Conservation (phyloP, 2,329 filamentous ascomycete genomes). For the Ophiostoma novo-ulmi region DNA sequence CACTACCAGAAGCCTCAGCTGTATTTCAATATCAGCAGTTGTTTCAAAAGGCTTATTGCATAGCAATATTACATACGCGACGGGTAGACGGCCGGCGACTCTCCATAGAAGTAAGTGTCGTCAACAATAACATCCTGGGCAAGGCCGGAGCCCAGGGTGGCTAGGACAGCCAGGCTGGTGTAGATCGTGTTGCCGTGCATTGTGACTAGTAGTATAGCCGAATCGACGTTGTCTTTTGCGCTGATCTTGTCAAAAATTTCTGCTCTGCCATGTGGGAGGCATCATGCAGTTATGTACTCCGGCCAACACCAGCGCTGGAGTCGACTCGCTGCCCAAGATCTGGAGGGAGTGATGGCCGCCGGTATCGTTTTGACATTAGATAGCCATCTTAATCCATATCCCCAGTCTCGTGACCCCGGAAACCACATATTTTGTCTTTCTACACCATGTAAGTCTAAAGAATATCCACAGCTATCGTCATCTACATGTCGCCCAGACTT, state of each 20-base stretch:
- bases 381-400: neutral
- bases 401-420: conserved; percentile 6
- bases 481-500: neutral
- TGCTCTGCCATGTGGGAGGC: neutral
- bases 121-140: conserved; percentile 34
- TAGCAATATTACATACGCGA: conserved; percentile 32
- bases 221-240: conserved; percentile 2
- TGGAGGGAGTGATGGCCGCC: neutral
- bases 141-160: conserved; percentile 30
- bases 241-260: neutral
- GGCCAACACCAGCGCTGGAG: neutral
- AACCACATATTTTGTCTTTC: neutral
- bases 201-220: neutral
- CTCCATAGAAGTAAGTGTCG: conserved; percentile 46
- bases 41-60: neutral
- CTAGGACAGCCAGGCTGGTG: conserved; percentile 34
- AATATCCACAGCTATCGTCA: neutral
- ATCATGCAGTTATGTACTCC: conserved; percentile 14
- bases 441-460: neutral
- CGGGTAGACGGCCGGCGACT: conserved; percentile 48
- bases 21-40: neutral
- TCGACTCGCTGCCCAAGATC: neutral
- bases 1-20: conserved; percentile 51
- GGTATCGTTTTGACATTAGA: neutral
- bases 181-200: conserved; percentile 12